Evolutionary conservation across 352 stramenopile genomes (phyloP).

Genomic region (Pythium vanterpoolii): DNA sequence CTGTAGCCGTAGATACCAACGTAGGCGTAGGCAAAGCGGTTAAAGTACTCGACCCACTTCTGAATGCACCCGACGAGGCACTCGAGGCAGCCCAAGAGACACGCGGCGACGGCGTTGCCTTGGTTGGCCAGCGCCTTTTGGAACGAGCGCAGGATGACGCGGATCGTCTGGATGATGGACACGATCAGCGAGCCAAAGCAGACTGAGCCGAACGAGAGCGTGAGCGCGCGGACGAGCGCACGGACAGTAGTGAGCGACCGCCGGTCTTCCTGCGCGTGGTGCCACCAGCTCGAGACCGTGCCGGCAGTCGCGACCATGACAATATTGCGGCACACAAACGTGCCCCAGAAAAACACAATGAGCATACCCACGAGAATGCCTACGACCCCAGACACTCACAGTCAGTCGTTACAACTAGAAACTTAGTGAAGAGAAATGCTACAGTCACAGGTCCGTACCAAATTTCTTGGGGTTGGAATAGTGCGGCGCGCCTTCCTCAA

Average conservation of each 20-base stretch:
- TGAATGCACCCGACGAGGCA: constrained; percentile 64
- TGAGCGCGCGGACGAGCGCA: constrained; percentile 57
- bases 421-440: too few relatives aligned
- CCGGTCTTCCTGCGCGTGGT: constrained; percentile 49
- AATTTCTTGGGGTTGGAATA: constrained; percentile 37
- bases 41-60: constrained; percentile 71
- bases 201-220: constrained; percentile 93
- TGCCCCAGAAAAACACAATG: constrained; percentile 87
- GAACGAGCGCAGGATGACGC: constrained; percentile 39
- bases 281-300: constrained; percentile 83
- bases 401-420: too few relatives aligned
- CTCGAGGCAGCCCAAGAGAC: constrained; percentile 37
- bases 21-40: constrained; percentile 72
- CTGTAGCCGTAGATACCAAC: constrained; percentile 70
- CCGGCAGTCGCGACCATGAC: constrained; percentile 79
- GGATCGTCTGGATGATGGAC: constrained; percentile 87
- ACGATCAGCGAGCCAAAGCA: constrained; percentile 94
- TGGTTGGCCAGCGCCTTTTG: constrained; percentile 35
- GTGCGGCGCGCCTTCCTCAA: constrained; percentile 24
- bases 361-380: constrained; percentile 70
- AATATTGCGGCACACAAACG: constrained; percentile 70
- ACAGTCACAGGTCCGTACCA: constrained; percentile 2
- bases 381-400: constrained; percentile 28
- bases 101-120: constrained; percentile 54
- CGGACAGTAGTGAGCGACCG: constrained; percentile 35